Evolutionary conservation across 1,284 basidiomycete genomes (phyloP).

Genomic region (Cerrena zonata): DNA sequence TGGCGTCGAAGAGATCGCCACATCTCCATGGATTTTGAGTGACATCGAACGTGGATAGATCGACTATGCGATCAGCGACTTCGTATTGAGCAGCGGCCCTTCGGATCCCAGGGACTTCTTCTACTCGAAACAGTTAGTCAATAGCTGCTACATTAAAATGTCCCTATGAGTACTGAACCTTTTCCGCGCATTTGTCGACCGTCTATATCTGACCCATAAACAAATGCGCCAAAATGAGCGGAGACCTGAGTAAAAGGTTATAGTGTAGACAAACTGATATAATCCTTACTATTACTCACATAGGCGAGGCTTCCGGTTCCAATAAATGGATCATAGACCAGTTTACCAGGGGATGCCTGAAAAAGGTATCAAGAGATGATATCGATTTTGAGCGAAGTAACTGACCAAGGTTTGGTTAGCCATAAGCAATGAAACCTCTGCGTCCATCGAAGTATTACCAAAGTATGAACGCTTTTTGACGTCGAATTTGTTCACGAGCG

Average conservation of each 20-base stretch:
- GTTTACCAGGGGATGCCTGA: slow-evolving; percentile 80
- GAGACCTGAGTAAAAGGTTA: slow-evolving; percentile 45
- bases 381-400: no score
- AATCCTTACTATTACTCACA: slow-evolving; percentile 34
- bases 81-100: slow-evolving; percentile 85
- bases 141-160: not conserved
- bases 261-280: not conserved
- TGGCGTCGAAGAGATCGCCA: slow-evolving; percentile 88
- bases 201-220: slow-evolving; percentile 95
- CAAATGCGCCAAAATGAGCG: slow-evolving; percentile 82
- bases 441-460: slow-evolving; percentile 98
- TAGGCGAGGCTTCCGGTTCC: slow-evolving; percentile 97
- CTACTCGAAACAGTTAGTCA: slow-evolving; percentile 26
- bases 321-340: slow-evolving; percentile 94
- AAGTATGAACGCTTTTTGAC: slow-evolving; percentile 89
- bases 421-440: slow-evolving; percentile 91
- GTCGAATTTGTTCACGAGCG: slow-evolving; percentile 66
- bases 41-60: slow-evolving; percentile 85
- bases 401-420: slow-evolving; percentile 86
- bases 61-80: slow-evolving; percentile 68
- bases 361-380: slow-evolving; percentile 3
- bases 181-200: slow-evolving; percentile 95
- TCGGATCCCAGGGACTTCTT: slow-evolving; percentile 62
- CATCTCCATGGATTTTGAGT: slow-evolving; percentile 85
- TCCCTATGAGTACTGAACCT: slow-evolving; percentile 33